A percentile compares a stretch with the other conserved stretches of the same genome.
Evolutionary conservation across 371 early-diverging fungal species (phyloP).

Genomic region (Funneliformis caledonium): DNA sequence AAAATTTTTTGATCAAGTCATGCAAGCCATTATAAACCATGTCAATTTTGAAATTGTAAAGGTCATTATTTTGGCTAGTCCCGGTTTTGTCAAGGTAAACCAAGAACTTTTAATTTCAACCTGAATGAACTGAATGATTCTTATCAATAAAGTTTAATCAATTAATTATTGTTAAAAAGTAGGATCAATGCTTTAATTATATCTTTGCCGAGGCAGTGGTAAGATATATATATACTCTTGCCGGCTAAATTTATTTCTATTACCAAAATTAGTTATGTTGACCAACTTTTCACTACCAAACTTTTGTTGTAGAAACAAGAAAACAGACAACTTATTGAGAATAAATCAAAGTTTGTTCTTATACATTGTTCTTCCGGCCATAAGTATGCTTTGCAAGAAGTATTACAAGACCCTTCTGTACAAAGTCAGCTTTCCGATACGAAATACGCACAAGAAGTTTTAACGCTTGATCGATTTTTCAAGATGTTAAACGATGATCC

Average conservation of each 20-base stretch:
- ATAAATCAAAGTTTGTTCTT: constrained; percentile 83
- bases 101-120: neutral
- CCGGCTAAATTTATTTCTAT: neutral
- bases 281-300: neutral
- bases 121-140: neutral
- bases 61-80: constrained; percentile 91
- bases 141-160: neutral
- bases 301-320: constrained; percentile 48
- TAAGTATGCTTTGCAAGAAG: constrained; percentile 91
- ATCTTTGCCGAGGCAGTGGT: constrained; percentile 85
- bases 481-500: constrained; percentile 87
- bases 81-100: constrained; percentile 88
- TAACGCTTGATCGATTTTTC: constrained; percentile 84
- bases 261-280: neutral
- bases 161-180: constrained; percentile 22
- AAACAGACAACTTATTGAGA: constrained; percentile 85
- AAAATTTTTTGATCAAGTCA: constrained; percentile 90
- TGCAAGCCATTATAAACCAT: constrained; percentile 83
- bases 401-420: constrained; percentile 86
- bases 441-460: constrained; percentile 87
- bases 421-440: constrained; percentile 87
- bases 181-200: constrained; percentile 85
- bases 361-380: constrained; percentile 95
- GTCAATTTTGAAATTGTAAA: constrained; percentile 90
- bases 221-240: constrained; percentile 31